Conservation (phyloP, 2,329 filamentous ascomycete species). For the Colletotrichum plurivorum region DNA sequence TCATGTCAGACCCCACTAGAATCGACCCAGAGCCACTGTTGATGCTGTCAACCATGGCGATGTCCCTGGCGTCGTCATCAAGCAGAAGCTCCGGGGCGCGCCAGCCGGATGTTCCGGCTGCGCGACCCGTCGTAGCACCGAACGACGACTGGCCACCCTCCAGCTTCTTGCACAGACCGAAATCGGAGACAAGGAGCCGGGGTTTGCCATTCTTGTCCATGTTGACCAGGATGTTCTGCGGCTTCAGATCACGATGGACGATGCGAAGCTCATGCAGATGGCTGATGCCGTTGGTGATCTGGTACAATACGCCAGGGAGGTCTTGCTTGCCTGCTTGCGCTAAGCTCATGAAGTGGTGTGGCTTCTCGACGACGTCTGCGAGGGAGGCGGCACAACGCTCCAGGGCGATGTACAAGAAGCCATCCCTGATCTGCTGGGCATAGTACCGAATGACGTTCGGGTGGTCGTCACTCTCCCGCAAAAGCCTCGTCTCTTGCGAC, state of each 20-base stretch:
- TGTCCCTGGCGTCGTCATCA: constrained; percentile 77
- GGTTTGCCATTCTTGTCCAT: constrained; percentile 79
- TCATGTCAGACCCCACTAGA: constrained; percentile 70
- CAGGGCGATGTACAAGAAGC: constrained; percentile 95
- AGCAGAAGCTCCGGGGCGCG: constrained; percentile 93
- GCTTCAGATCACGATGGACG: constrained; percentile 96
- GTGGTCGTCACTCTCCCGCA: constrained; percentile 95
- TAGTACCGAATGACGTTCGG: constrained; percentile 98
- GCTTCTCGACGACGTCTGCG: constrained; percentile 89
- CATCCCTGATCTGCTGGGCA: constrained; percentile 88
- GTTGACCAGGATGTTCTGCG: constrained; percentile 94
- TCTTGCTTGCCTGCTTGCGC: constrained; percentile 82
- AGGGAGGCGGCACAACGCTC: constrained; percentile 95
- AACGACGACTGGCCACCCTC: constrained; percentile 96
- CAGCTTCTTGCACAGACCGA: constrained; percentile 96
- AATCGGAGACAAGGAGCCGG: constrained; percentile 96
- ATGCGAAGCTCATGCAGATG: constrained; percentile 94
- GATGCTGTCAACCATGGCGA: constrained; percentile 65
- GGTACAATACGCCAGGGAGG: constrained; percentile 84
- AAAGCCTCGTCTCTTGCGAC: constrained; percentile 89
- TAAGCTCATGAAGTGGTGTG: constrained; percentile 75
- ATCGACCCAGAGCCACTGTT: constrained; percentile 74
- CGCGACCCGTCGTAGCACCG: constrained; percentile 92
- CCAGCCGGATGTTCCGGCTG: constrained; percentile 95
- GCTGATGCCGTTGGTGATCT: constrained; percentile 89